These are phyloP conservation scores for Erythrobasidium yunnanense DNA, from an alignment of 768 basidiomycete genomes.

Conservation along the genomic window DNA sequence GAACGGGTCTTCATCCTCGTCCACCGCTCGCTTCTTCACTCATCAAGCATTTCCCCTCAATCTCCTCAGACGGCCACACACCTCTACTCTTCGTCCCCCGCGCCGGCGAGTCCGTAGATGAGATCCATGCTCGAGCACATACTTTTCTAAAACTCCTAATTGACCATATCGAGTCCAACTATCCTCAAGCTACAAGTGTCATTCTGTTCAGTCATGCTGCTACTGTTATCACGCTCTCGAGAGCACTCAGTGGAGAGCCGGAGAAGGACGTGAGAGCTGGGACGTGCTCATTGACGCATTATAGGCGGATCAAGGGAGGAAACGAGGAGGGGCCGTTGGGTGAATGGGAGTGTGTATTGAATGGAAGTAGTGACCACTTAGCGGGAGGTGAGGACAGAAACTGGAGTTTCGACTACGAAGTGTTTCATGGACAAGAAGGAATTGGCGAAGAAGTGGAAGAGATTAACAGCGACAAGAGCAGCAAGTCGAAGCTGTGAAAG, in stretches of 20 bases:
- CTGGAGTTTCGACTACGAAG: conserved; percentile 14
- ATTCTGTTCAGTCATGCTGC: conserved; percentile 18
- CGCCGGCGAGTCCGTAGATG: conserved; percentile 2
- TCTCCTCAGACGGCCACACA: not conserved
- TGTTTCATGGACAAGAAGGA: not conserved
- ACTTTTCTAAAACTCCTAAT: conserved; percentile 1
- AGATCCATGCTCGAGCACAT: conserved; percentile 13
- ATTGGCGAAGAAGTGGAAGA: not conserved
- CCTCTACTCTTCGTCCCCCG: conserved; percentile 1
- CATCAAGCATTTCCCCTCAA: not conserved
- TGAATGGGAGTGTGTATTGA: conserved; percentile 16
- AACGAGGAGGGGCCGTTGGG: not conserved
- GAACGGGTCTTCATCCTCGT: conserved; percentile 20
- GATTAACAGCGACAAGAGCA: not conserved
- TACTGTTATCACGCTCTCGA: conserved; percentile 22
- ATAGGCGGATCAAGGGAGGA: not conserved
- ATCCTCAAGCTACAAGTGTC: conserved; percentile 4
- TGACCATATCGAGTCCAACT: not conserved
- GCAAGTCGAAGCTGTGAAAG: not conserved
- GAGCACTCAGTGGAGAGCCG: conserved; percentile 1
- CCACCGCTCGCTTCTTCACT: conserved; percentile 9
- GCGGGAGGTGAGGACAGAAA: conserved; percentile 10
- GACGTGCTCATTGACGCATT: conserved; percentile 10
- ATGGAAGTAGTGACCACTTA: conserved; percentile 5
- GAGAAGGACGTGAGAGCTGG: conserved; percentile 7